Conservation (phyloP, 306 rosid species). For the Lagenaria siceraria region DNA sequence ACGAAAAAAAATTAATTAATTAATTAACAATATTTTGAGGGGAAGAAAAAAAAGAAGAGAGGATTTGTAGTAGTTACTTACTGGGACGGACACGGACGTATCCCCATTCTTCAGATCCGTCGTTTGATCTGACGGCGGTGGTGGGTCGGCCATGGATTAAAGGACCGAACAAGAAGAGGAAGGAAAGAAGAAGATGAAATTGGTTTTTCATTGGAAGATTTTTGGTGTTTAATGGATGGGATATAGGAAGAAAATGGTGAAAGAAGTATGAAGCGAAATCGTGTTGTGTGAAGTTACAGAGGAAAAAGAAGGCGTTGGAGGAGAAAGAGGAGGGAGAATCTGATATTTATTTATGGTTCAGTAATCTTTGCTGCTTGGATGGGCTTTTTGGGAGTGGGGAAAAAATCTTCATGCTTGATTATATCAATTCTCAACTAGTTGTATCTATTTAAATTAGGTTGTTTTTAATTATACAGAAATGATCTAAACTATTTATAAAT, state of each 20-base stretch:
- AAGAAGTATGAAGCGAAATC: background rate
- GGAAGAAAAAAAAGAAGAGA: background rate
- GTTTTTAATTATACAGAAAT: too few species aligned
- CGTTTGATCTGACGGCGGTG: background rate
- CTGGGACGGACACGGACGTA: conserved; percentile 87
- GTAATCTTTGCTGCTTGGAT: background rate
- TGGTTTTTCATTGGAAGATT: background rate
- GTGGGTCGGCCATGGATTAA: conserved; percentile 16
- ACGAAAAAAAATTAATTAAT: background rate
- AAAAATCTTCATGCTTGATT: background rate
- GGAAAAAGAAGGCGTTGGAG: background rate
- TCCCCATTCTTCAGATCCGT: conserved; percentile 76
- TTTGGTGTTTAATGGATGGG: background rate
- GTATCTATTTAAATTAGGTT: too few species aligned
- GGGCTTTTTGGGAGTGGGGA: background rate
- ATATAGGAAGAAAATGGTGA: background rate
- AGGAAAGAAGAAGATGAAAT: background rate
- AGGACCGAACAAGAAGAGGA: background rate
- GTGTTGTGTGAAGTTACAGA: background rate
- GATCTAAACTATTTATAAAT: too few species aligned
- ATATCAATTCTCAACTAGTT: too few species aligned
- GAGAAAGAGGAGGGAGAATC: background rate
- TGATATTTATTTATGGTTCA: background rate
- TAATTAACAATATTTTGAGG: background rate
- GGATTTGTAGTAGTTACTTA: conserved; percentile 18